Conservation (phyloP, 2,329 filamentous ascomycete genomes). For the Exophiala xenobiotica region DNA sequence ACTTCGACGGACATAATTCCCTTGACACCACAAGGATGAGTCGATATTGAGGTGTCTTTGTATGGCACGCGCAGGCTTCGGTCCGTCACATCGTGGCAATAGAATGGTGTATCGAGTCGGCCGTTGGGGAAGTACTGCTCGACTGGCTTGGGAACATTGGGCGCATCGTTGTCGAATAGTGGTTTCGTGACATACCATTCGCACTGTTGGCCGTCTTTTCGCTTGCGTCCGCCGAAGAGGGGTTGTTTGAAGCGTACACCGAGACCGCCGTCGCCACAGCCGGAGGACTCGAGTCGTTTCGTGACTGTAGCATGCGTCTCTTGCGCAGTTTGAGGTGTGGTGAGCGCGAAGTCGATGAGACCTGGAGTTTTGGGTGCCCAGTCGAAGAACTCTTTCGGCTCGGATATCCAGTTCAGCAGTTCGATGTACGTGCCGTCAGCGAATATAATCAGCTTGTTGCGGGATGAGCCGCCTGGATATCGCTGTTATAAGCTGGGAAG, state of each 20-base stretch:
- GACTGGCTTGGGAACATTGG: conserved; percentile 12
- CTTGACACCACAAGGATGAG: conserved; percentile 27
- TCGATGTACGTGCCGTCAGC: conserved; percentile 32
- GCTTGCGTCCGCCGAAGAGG: conserved; percentile 23
- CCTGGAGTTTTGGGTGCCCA: conserved; percentile 29
- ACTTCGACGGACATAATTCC: conserved; percentile 28
- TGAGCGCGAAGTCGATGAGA: conserved; percentile 32
- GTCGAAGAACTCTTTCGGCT: conserved; percentile 27
- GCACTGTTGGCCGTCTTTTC: conserved; percentile 28
- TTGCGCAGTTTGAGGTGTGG: conserved; percentile 23
- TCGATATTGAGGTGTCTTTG: conserved; percentile 17
- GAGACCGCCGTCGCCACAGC: conserved; percentile 21
- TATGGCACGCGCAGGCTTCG: conserved; percentile 33
- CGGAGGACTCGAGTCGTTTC: conserved; percentile 8
- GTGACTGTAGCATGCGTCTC: conserved; percentile 22
- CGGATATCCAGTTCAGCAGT: conserved; percentile 30
- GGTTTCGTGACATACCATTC: conserved; percentile 27
- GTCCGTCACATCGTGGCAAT: conserved; percentile 31
- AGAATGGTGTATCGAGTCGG: conserved; percentile 29
- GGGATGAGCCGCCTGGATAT: conserved; percentile 25
- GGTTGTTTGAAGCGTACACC: conserved; percentile 25
- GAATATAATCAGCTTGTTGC: conserved; percentile 33
- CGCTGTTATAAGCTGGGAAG: neutral
- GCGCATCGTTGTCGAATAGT: conserved; percentile 12
- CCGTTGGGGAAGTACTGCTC: conserved; percentile 19